A percentile compares a stretch with the other conserved stretches of the same genome.
These are phyloP conservation scores for Russula lepida DNA, from an alignment of 768 basidiomycete genomes.

Conservation along the genomic window DNA sequence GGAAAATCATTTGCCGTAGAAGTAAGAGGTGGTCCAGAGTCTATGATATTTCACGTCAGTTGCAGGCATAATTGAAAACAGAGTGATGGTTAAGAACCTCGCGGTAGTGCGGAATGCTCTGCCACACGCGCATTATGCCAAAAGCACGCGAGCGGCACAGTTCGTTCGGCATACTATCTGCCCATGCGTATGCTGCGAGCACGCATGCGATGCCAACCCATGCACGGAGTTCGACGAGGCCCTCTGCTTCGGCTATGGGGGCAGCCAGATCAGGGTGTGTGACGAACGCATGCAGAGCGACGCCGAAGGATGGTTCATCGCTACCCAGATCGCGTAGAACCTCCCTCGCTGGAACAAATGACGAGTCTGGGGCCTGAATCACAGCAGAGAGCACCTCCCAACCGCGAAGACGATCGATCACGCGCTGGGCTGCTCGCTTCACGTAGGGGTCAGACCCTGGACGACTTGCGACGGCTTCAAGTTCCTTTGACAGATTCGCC, in stretches of 20 bases:
- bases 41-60: conserved; percentile 28
- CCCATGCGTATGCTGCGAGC: conserved; percentile 69
- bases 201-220: conserved; percentile 60
- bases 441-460: conserved; percentile 34
- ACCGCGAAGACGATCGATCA: conserved; percentile 43
- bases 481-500: conserved; percentile 34
- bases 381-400: conserved; percentile 59
- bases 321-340: conserved; percentile 53
- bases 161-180: conserved; percentile 64
- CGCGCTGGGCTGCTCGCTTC: conserved; percentile 39
- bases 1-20: conserved; percentile 61
- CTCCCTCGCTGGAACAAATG: conserved; percentile 40
- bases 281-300: conserved; percentile 65
- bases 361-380: conserved; percentile 43
- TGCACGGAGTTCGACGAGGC: conserved; percentile 57
- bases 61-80: background rate
- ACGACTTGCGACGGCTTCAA: conserved; percentile 33
- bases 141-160: conserved; percentile 56
- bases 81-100: conserved; percentile 38
- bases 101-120: conserved; percentile 58
- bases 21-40: conserved; percentile 68
- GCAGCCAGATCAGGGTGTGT: conserved; percentile 44
- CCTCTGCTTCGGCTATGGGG: conserved; percentile 23
- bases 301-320: conserved; percentile 62
- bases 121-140: conserved; percentile 57